phyloP scores from a whole-genome alignment of 2,329 filamentous ascomycete species.

The Cercospora sp. region DNA sequence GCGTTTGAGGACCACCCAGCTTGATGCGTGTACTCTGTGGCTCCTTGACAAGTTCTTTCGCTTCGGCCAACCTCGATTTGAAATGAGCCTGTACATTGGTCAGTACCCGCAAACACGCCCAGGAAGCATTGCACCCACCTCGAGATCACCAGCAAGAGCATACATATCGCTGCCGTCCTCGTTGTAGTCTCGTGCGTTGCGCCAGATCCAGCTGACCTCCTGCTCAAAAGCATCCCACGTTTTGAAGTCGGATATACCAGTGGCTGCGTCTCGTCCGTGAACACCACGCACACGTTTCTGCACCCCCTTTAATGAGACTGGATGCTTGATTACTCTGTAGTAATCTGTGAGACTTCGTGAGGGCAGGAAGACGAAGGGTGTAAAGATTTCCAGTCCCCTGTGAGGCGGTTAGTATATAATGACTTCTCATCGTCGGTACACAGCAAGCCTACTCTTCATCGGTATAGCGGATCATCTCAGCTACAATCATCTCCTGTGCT shows the following conservation, averaged over 20 bases:
- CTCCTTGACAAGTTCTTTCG: constrained; percentile 70
- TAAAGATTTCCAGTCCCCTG: constrained; percentile 67
- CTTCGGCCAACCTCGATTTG: constrained; percentile 66
- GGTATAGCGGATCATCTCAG: constrained; percentile 67
- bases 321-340: constrained; percentile 78
- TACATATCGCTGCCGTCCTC: constrained; percentile 88
- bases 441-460: constrained; percentile 61
- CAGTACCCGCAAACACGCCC: constrained; percentile 12
- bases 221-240: constrained; percentile 81
- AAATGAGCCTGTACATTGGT: constrained; percentile 63
- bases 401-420: constrained; percentile 17
- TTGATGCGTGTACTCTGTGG: constrained; percentile 77
- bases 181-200: constrained; percentile 85
- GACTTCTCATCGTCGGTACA: not conserved
- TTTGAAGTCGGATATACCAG: constrained; percentile 68
- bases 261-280: constrained; percentile 64
- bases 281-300: constrained; percentile 75
- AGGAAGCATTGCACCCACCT: constrained; percentile 57
- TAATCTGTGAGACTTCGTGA: constrained; percentile 78
- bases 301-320: constrained; percentile 74
- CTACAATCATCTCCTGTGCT: constrained; percentile 81
- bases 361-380: constrained; percentile 77
- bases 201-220: constrained; percentile 78
- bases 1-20: constrained; percentile 54
- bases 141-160: constrained; percentile 72